These are phyloP conservation scores for Dinochytrium kinnereticum DNA, from an alignment of 371 early-diverging fungal genomes.

Conservation along the genomic window DNA sequence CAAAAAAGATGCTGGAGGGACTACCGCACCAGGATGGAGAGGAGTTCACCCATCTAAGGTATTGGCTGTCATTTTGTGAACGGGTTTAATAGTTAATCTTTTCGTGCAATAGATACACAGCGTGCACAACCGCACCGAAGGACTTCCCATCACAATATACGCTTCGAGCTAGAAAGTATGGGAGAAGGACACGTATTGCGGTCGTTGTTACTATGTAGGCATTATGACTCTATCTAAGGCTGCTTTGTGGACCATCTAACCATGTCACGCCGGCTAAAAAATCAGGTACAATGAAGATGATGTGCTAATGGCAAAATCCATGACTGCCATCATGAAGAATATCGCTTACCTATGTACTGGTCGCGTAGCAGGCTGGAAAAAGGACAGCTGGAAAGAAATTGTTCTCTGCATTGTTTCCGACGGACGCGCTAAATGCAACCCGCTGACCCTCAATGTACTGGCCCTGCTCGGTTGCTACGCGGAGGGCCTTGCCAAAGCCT, in stretches of 20 bases:
- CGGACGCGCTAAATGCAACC: conserved; percentile 70
- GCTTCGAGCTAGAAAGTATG: conserved; percentile 71
- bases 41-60: conserved; percentile 54
- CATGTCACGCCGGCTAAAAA: no score
- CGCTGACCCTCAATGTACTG: conserved; percentile 68
- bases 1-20: conserved; percentile 36
- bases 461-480: conserved; percentile 45
- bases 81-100: neutral
- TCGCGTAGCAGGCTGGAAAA: conserved; percentile 77
- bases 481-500: conserved; percentile 68
- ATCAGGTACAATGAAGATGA: conserved; percentile 52
- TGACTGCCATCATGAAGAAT: conserved; percentile 86
- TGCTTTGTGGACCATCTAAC: neutral
- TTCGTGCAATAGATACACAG: conserved; percentile 38
- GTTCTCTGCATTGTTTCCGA: conserved; percentile 67
- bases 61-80: neutral
- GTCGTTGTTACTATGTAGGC: conserved; percentile 63
- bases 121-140: conserved; percentile 40
- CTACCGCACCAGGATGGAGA: conserved; percentile 33
- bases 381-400: conserved; percentile 86
- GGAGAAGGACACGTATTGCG: conserved; percentile 78
- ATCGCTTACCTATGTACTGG: conserved; percentile 82
- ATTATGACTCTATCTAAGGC: neutral
- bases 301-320: conserved; percentile 53
- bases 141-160: conserved; percentile 60